Evolutionary conservation across 2,329 filamentous ascomycete species (phyloP).

Genomic region (Triangularia verruculosa): DNA sequence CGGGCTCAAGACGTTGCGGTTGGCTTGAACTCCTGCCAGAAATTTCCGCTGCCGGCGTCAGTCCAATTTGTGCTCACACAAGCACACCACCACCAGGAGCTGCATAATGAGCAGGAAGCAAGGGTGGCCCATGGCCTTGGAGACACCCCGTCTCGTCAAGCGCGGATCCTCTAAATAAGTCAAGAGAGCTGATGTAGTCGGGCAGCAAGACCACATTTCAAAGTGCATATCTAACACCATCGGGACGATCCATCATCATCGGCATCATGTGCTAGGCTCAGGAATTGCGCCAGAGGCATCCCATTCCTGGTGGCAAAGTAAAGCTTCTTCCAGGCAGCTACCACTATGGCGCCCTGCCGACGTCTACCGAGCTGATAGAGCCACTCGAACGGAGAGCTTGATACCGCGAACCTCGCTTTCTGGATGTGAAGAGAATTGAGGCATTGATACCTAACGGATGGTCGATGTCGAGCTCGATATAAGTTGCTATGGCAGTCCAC

Average conservation of each 20-base stretch:
- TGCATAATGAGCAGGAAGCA: conserved; percentile 14
- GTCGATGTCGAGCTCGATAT: conserved; percentile 13
- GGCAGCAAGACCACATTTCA: conserved; percentile 22
- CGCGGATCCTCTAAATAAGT: conserved; percentile 10
- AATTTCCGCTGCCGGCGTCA: neutral
- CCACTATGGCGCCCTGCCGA: neutral
- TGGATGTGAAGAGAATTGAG: neutral
- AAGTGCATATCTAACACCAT: neutral
- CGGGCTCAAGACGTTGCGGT: neutral
- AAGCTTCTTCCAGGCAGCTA: neutral
- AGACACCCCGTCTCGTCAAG: conserved; percentile 8
- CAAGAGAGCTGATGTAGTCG: conserved; percentile 11
- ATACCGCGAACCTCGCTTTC: too few species aligned
- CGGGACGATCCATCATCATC: neutral
- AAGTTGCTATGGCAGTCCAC: neutral
- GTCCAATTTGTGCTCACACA: conserved; percentile 14
- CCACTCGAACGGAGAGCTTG: too few species aligned
- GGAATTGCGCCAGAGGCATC: neutral
- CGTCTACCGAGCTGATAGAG: neutral
- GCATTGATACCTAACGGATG: conserved; percentile 16
- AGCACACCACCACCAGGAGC: conserved; percentile 13
- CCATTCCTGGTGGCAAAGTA: neutral
- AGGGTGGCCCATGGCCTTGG: conserved; percentile 16
- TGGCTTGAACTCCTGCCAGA: neutral
- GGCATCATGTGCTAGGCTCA: neutral